These are phyloP conservation scores for Gossypium trilobum DNA, from an alignment of 441 rosid genomes.

Conservation along the genomic window DNA sequence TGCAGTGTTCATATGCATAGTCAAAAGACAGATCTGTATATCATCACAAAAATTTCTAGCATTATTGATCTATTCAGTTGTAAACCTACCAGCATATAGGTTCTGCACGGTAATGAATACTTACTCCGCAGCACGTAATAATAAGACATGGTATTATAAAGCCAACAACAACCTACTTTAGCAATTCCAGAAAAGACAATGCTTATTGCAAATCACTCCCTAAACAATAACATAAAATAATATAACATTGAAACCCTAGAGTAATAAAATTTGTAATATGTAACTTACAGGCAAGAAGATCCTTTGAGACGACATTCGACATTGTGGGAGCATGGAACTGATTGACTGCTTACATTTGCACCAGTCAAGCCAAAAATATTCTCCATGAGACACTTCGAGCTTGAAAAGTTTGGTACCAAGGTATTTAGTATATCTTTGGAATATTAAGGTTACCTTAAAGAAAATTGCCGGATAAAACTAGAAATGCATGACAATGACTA, in stretches of 20 bases:
- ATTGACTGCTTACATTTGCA: conserved; percentile 29
- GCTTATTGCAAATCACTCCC: neutral
- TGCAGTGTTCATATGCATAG: neutral
- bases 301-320: conserved; percentile 30
- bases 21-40: neutral
- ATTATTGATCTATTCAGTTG: neutral
- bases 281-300: conserved; percentile 78
- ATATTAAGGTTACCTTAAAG: conserved; percentile 29
- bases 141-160: neutral
- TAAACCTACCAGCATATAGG: neutral
- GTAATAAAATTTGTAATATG: conserved; percentile 4
- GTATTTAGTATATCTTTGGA: conserved; percentile 49
- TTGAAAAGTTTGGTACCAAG: conserved; percentile 34
- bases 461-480: neutral
- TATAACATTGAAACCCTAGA: neutral
- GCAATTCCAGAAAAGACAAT: neutral
- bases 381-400: conserved; percentile 40
- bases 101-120: neutral
- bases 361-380: conserved; percentile 48
- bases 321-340: conserved; percentile 32
- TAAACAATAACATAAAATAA: neutral
- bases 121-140: neutral
- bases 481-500: neutral
- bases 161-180: neutral
- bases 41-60: conserved; percentile 1